These are phyloP conservation scores for Retiboletus flavoniger DNA, from an alignment of 1,284 basidiomycete species.

Conservation along the genomic window DNA sequence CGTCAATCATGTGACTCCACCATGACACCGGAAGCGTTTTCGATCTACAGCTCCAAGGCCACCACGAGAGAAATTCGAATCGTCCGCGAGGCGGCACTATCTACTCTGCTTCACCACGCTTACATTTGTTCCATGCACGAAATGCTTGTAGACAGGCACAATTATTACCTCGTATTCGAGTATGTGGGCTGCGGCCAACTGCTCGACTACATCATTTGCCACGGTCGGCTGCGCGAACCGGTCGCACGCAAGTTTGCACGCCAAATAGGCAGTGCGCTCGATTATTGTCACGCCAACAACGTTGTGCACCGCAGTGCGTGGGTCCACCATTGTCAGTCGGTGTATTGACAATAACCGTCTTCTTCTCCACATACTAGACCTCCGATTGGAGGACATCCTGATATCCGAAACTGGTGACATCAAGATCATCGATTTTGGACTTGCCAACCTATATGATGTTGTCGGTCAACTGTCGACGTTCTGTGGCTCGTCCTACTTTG, in stretches of 20 bases:
- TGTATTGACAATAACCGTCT: not conserved
- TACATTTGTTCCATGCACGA: slow-evolving; percentile 99
- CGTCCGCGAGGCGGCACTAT: slow-evolving; percentile 91
- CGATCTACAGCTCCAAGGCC: slow-evolving; percentile 68
- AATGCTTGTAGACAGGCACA: slow-evolving; percentile 93
- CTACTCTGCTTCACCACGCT: slow-evolving; percentile 93
- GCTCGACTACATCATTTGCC: slow-evolving; percentile 99
- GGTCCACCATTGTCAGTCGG: not conserved
- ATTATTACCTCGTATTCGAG: slow-evolving; percentile 99
- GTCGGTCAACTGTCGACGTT: slow-evolving; percentile 85
- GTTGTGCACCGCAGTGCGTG: slow-evolving; percentile 85
- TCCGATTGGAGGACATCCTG: slow-evolving; percentile 99
- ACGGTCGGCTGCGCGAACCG: slow-evolving; percentile 92
- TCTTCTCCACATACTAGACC: slow-evolving; percentile 49
- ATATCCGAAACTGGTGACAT: slow-evolving; percentile 98
- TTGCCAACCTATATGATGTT: slow-evolving; percentile 94
- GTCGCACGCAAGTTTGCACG: slow-evolving; percentile 96
- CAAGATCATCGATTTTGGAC: slow-evolving; percentile 99
- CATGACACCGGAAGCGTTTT: no score
- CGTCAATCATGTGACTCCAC: slow-evolving; percentile 15
- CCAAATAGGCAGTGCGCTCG: slow-evolving; percentile 93
- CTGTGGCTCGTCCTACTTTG: slow-evolving; percentile 97
- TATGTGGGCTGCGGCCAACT: slow-evolving; percentile 99
- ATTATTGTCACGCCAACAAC: slow-evolving; percentile 96
- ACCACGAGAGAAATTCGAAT: slow-evolving; percentile 95